These are phyloP conservation scores for Amphicarpaea edgeworthii DNA, from an alignment of 306 rosid genomes.

Conservation along the genomic window DNA sequence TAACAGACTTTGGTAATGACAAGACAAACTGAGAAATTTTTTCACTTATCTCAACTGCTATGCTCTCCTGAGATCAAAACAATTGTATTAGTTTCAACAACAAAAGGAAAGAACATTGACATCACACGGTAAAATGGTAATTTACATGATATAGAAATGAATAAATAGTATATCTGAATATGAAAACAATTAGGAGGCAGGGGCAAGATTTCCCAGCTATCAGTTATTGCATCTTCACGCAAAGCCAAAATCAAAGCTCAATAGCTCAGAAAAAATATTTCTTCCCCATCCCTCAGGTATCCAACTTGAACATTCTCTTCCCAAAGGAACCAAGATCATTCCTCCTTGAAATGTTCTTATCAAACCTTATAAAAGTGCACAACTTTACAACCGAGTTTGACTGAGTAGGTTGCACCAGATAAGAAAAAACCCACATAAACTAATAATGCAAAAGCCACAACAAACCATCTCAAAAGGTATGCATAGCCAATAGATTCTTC, in stretches of 20 bases:
- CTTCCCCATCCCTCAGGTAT: conserved; percentile 8
- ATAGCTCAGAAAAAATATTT: background rate
- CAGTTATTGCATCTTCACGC: background rate
- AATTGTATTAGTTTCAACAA: conserved; percentile 19
- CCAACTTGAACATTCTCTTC: conserved; percentile 15
- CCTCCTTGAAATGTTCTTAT: background rate
- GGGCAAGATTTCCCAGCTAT: conserved; percentile 5
- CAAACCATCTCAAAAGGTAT: background rate
- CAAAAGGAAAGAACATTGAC: conserved; percentile 24
- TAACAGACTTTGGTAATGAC: conserved; percentile 75
- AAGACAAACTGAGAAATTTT: conserved; percentile 72
- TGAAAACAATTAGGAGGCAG: background rate
- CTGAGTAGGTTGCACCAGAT: background rate
- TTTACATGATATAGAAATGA: conserved; percentile 4
- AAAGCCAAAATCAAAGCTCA: conserved; percentile 36
- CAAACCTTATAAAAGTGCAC: background rate
- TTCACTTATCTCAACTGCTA: conserved; percentile 67
- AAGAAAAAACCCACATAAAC: conserved; percentile 10
- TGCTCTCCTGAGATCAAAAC: conserved; percentile 69
- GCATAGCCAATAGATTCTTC: background rate
- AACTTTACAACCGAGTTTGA: background rate
- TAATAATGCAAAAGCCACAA: background rate
- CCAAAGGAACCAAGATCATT: conserved; percentile 31
- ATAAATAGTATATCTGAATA: background rate
- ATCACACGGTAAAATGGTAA: conserved; percentile 2